Conservation (phyloP, 441 rosid species). For the Populus tomentosa region DNA sequence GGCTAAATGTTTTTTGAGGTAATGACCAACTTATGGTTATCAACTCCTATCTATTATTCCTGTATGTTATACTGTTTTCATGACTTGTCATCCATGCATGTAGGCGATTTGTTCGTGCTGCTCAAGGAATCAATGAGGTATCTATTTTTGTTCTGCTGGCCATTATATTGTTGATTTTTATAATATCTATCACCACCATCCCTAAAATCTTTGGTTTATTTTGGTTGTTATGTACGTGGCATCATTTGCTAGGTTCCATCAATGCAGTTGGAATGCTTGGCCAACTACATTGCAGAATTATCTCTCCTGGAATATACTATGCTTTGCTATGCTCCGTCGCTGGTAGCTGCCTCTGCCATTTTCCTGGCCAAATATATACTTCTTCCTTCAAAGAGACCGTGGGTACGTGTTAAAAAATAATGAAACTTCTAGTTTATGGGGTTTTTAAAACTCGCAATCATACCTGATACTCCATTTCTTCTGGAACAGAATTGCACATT, state of each 20-base stretch:
- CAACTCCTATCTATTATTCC: too few species aligned
- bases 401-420: slow-evolving; percentile 32
- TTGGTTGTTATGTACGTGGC: background rate
- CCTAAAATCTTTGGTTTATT: background rate
- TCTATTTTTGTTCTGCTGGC: background rate
- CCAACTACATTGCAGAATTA: slow-evolving; percentile 70
- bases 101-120: too few species aligned
- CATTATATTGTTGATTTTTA: background rate
- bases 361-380: slow-evolving; percentile 72
- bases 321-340: slow-evolving; percentile 77
- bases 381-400: slow-evolving; percentile 32
- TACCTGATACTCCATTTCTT: slow-evolving; percentile 6
- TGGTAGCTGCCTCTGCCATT: slow-evolving; percentile 79
- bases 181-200: background rate
- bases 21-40: too few species aligned
- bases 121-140: slow-evolving; percentile 85
- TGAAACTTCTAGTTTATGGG: slow-evolving; percentile 27
- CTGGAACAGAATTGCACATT: slow-evolving; percentile 63
- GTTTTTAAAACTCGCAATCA: background rate
- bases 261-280: slow-evolving; percentile 76
- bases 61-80: too few species aligned
- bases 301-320: slow-evolving; percentile 75
- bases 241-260: slow-evolving; percentile 44
- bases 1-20: too few species aligned
- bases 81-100: too few species aligned